Evolutionary conservation across 805 yeast genomes (phyloP), one percentile per base, ranked within the genome.

Genomic region (Candida quercuum): DNA sequence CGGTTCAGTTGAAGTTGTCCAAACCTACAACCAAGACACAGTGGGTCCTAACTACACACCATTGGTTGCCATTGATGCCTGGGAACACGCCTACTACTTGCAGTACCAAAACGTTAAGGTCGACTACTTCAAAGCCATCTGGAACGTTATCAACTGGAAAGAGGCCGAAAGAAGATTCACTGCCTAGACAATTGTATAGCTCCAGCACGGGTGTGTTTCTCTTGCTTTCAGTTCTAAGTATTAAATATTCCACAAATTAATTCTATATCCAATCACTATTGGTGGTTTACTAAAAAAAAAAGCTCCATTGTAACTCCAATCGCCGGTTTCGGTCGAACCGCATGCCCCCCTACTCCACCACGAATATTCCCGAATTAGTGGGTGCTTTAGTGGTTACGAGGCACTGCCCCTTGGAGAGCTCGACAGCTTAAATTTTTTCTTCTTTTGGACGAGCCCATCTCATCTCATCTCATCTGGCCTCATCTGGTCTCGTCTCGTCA

Each of bases 51-150:
- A 49, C 24, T 71, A 76, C 60, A 67, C 74, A 33, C 95, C 96
- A 32, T 66, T 88, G 54, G 73, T 88, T 39, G 96, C 95, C 38
- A 84, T 87, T 58, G 96, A 87, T 54, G 95, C 95, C 43, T 87
- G 96, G 96, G 96, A 87, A 66, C 96, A 87, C 59, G 96, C 96
- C 38, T 87, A 87, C 73, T 87, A 87, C 74, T 72, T 88, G 64
- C 96, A 87, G 66, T 87, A 87, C 72, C 81, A 85, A 69, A 87
- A 87, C 69, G 88, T 81, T 59, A 87, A 88, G 73, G 94, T 63
- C 32, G 95, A 87, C 58, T 87, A 88, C 70, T 87, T 88, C 77
- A 80, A 84, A 66, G 91, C 94, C 45, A 84, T 87, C 65, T 87
- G 96, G 96, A 82, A 84, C 56, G 95, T 87, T 31, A 75, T 88